Evolutionary conservation across 148 eudicot species (phyloP), one percentile per base, ranked within the genome.

Genomic region (Fallopia convolvulus): DNA sequence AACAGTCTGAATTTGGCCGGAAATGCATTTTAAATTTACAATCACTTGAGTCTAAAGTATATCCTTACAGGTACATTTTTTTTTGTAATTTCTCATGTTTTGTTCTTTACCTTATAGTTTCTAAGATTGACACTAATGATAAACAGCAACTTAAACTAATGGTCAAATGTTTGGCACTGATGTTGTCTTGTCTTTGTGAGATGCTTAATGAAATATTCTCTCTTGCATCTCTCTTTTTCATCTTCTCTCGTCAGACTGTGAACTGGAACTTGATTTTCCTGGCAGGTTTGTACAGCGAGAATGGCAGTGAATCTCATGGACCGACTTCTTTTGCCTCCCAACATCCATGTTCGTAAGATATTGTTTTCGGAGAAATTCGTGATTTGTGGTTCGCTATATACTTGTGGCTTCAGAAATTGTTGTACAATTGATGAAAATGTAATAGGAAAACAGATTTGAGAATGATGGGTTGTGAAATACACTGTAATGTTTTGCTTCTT

Each of bases 211-310:
- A 44, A 26, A 52, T 52, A 52, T 52, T 14, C 5, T 2, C 20
- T 17, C 58, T 15, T 52, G 58, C 17, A 52, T 8, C 14, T 61
- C 39, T 9, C 33, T 23, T 3, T 60, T 60, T 1, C 17, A 23
- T 18, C 30, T 8, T 1, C 32, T 8, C n/a, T 18, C 6, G 32
- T 20, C 18, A 12, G 18, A 65, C 40, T 65, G 60, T 55, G 40
- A 65, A 30, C 18, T 65, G 41, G 18, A 9, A 65, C 40, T 32
- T 17, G 46, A 4, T 68, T 14, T 68, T 6, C 46, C 11, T 33
- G 72, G 72, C 44, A 36, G 72, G 72, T 68, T 68, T 68, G 72
- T 36, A 68, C 72, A 68, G 72, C 72, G 39, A 14, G 46, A 68
- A 68, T 68, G 72, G 20, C 44, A 33, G 8, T 66, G n/a, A 66